Evolutionary conservation across 768 basidiomycete species (phyloP).

Genomic region (Astraeus odoratus): DNA sequence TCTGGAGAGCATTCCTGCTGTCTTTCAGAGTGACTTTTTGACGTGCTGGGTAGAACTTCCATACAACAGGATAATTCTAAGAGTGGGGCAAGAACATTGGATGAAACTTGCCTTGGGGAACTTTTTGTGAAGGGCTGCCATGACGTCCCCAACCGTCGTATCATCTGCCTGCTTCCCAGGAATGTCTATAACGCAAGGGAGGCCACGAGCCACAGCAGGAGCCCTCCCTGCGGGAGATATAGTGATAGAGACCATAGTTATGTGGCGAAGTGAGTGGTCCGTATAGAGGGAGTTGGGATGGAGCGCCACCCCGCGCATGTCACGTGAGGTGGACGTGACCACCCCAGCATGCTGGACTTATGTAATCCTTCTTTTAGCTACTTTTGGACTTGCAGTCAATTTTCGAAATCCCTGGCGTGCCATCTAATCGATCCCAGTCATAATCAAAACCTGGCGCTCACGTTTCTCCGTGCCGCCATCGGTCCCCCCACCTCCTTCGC

Average conservation of each 20-base stretch:
- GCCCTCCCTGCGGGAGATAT: conserved; percentile 45
- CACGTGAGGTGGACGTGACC: neutral
- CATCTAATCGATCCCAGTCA: too few species aligned
- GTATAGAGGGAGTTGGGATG: neutral
- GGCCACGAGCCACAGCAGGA: conserved; percentile 39
- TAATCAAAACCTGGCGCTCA: too few species aligned
- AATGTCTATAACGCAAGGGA: conserved; percentile 48
- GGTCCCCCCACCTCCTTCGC: too few species aligned
- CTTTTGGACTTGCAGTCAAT: too few species aligned
- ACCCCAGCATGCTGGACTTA: neutral
- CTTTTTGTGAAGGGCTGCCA: conserved; percentile 51
- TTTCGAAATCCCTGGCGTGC: too few species aligned
- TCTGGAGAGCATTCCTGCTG: conserved; percentile 53
- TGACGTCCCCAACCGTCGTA: conserved; percentile 63
- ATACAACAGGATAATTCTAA: conserved; percentile 2
- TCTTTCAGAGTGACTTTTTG: conserved; percentile 68
- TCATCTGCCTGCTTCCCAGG: conserved; percentile 34
- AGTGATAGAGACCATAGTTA: conserved; percentile 45
- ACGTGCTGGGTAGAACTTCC: conserved; percentile 61
- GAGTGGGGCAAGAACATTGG: neutral
- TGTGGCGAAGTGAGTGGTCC: neutral
- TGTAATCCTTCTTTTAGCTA: too few species aligned
- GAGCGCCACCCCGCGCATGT: neutral
- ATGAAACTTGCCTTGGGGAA: conserved; percentile 48
- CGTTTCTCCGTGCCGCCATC: too few species aligned